Conservation (phyloP, 805 yeast species). For the Wickerhamiella musiphila region DNA sequence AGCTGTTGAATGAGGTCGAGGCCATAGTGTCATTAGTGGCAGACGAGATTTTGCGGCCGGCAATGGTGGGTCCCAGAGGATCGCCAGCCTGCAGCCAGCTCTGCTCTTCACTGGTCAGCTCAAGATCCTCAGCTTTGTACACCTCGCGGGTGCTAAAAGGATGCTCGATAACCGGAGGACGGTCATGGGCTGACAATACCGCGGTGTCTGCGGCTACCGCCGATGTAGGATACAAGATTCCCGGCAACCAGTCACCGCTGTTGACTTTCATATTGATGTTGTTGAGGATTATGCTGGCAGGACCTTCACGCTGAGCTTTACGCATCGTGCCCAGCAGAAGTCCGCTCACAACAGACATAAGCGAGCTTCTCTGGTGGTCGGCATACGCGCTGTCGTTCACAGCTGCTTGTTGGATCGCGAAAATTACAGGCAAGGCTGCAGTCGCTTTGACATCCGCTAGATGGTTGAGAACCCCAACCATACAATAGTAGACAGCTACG, state of each 20-base stretch:
- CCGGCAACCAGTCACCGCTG: constrained; percentile 12
- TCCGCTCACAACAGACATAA: constrained; percentile 5
- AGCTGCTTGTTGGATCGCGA: constrained; percentile 2
- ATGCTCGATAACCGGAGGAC: constrained; percentile 1
- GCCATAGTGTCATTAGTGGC: neutral
- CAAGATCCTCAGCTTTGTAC: constrained; percentile 1
- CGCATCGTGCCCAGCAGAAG: constrained; percentile 8
- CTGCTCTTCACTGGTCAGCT: constrained; percentile 5
- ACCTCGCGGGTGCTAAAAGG: neutral
- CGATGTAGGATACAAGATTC: constrained; percentile 11
- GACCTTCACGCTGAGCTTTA: constrained; percentile 2
- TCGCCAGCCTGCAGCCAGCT: constrained; percentile 8
- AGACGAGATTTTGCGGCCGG: constrained; percentile 2
- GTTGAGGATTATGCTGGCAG: constrained; percentile 5
- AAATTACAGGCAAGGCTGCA: constrained; percentile 8
- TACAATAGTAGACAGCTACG: constrained; percentile 12
- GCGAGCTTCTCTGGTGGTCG: constrained; percentile 1
- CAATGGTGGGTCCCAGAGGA: constrained; percentile 6
- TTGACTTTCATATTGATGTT: constrained; percentile 8
- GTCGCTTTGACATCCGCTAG: constrained; percentile 2
- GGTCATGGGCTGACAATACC: constrained; percentile 1
- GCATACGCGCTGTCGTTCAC: neutral
- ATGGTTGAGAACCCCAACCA: constrained; percentile 5
- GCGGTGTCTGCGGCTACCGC: constrained; percentile 8
- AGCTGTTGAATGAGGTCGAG: neutral